Evolutionary conservation across 257 asterid genomes (phyloP).

Genomic region (Penstemon eatonii): DNA sequence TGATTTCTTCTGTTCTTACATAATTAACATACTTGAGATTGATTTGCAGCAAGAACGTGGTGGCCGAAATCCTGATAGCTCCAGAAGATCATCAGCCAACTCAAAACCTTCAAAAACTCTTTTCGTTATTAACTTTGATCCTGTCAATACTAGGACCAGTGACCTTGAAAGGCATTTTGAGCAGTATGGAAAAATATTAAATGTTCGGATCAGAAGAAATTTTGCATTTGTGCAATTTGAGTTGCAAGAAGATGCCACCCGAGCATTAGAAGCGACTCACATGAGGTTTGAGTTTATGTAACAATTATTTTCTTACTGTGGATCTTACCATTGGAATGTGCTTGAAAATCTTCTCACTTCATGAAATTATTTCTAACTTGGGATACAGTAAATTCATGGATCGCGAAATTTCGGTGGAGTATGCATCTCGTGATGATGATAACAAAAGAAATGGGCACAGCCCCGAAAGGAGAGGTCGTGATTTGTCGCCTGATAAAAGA

Average conservation of each 20-base stretch:
- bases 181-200: slow-evolving; percentile 64
- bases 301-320: not conserved
- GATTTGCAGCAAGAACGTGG: slow-evolving; percentile 87
- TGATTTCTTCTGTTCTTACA: slow-evolving; percentile 16
- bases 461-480: slow-evolving; percentile 83
- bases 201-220: slow-evolving; percentile 84
- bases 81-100: slow-evolving; percentile 58
- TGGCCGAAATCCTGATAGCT: slow-evolving; percentile 68
- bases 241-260: slow-evolving; percentile 78
- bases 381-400: slow-evolving; percentile 81
- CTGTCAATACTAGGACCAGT: slow-evolving; percentile 71
- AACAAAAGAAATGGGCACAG: slow-evolving; percentile 70
- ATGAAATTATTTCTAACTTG: slow-evolving; percentile 22
- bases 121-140: slow-evolving; percentile 88
- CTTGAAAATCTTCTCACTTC: not conserved
- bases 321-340: not conserved
- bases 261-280: slow-evolving; percentile 73
- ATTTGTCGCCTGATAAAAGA: slow-evolving; percentile 58
- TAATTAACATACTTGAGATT: slow-evolving; percentile 23
- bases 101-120: slow-evolving; percentile 81
- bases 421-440: slow-evolving; percentile 76
- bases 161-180: slow-evolving; percentile 87
- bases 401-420: slow-evolving; percentile 83
- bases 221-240: slow-evolving; percentile 86
- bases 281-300: slow-evolving; percentile 50